Evolutionary conservation across 148 eudicot species (phyloP), one percentile per base, ranked within the genome.

Genomic region (Limonium bicolor): DNA sequence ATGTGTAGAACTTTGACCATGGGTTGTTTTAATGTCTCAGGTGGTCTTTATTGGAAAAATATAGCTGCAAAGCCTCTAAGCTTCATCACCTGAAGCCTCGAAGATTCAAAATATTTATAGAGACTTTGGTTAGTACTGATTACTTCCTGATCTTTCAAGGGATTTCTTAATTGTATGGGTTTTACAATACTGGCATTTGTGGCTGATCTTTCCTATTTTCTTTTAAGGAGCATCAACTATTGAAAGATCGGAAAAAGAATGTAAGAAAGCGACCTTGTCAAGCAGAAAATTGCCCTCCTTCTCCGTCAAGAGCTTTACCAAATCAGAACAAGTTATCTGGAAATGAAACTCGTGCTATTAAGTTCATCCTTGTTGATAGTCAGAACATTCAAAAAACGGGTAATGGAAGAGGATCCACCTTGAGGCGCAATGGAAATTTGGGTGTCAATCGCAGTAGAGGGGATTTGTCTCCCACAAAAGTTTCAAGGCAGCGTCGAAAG

Each of bases 21-120:
- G 13, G 26, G 44, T 54, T 9, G 24, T 42, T 50, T 26, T 7
- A 27, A 24, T 52, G 46, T 60, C 44, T 20, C 66, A 92, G 99
- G 99, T 92, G 99, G 99, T 85, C 95, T 39, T 78, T 92, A 52
- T 55, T 92, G 50, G 95, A 78, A 55, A 84, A 92, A 58, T 80
- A 78, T 50, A 92, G 99, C 59, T 92, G 95, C 73, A 92, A 92
- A 66, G 82, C 95, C 62, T 85, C 99, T 46, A 92, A 92, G 62
- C 99, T 92, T 67, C 99, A 92, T 58, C n/a, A n/a, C n/a, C 66
- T 92, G 56, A 92, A 92, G 80, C 99, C 99, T 17, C 88, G 99
- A 25, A 71, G 95, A 64, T 85, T 75, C 55, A 92, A 92, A 72
- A 61, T 81, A 36, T 81, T 92, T 55, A 48, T 85, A 30, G 99